Base-by-base conservation (phyloP, 176 grass and related monocot genomes). In the Guadua angustifolia region DNA sequence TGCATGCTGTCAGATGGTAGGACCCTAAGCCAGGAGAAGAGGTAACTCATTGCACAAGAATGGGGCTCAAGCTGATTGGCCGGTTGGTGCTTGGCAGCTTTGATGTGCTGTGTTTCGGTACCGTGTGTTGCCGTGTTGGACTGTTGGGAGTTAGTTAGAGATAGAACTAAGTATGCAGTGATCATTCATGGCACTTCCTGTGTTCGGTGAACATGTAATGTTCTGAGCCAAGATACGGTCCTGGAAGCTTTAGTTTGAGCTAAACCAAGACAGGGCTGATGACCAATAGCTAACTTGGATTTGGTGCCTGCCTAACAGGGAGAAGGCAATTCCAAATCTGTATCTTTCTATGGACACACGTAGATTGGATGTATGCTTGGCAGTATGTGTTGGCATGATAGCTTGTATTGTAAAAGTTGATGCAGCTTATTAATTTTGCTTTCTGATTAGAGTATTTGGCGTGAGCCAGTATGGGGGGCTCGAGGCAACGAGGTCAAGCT, bases 401-500 rank as follows among this genome's bases (percentile, higher is more conserved):
- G 47, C 72, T 19, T 78, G 78, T 73, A 80, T 52, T 85, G 29
- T 78, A 73, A 78, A 78, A 58, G 73, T 11, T 21, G 66, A 82
- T 36, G 58, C 66, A 22, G 21, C 69, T 45, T 51, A 74, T 60
- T 74, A 55, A 78, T 19, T 60, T 36, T 36, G 6, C 14, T 62
- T 55, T 2, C 2, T 82, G 79, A 82, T 57, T 86, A 90, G 72
- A 58, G 58, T 63, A 53, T 73, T 73, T 29, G 71, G 35, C 24
- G 6, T 26, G 9, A 57, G 39, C 15, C 67, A 32, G 58, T 38
- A 47, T 12, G 57, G 69, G 88, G 72, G 79, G 88, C 88, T 90
- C 84, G 88, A 90, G 84, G 72, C 58, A 82, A 18, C 3, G 58
- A 49, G 57, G 88, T 79, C 88, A 86, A 82, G 66, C 66, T 43